Evolutionary conservation across 345 rosid species (phyloP), one percentile per base, ranked within the genome.

Genomic region (Corchorus olitorius): DNA sequence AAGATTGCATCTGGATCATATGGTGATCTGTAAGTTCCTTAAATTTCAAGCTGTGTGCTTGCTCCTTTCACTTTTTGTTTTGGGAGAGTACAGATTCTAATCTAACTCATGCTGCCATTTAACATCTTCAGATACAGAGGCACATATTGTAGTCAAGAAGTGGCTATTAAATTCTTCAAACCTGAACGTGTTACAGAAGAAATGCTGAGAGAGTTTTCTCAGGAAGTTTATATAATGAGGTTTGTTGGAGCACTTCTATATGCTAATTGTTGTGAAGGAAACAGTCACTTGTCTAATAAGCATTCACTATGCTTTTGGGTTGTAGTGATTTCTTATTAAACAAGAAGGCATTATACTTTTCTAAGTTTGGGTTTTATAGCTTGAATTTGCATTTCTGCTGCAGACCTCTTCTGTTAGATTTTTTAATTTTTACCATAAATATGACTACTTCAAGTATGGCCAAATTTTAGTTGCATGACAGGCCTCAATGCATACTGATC

Each of bases 141-240:
- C 74, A 87, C 91, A 56, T 93, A 92, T 79, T 92, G 93, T 65
- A 90, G 97, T 88, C 99, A 96, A 79, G 99, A 96, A 77, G 98
- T 93, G 72, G 99, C 99, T 62, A 83, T 96, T 82, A 96, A 96
- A 83, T 80, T 93, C 69, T 89, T 96, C 61, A 93, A 96, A 87
- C 90, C 92, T 69, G 98, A 94, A 83, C 86, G 83, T 79, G 94
- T 91, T 65, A 90, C 87, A 41, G 75, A 88, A 9, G 95, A 92
- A 79, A 88, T 90, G 91, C 85, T 93, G 70, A 83, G 89, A 78
- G 98, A 93, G 79, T 96, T 96, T 77, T 87, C 95, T 66, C 99
- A 93, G 83, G 99, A 96, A 88, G 97, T 93, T 55, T 96, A 91
- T 81, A 92, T 93, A 67, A 90, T 96, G 98, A 92, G 98, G 98